These are phyloP conservation scores for Pseudogymnoascus sp. DNA, from an alignment of 2,329 filamentous ascomycete genomes.

Conservation along the genomic window DNA sequence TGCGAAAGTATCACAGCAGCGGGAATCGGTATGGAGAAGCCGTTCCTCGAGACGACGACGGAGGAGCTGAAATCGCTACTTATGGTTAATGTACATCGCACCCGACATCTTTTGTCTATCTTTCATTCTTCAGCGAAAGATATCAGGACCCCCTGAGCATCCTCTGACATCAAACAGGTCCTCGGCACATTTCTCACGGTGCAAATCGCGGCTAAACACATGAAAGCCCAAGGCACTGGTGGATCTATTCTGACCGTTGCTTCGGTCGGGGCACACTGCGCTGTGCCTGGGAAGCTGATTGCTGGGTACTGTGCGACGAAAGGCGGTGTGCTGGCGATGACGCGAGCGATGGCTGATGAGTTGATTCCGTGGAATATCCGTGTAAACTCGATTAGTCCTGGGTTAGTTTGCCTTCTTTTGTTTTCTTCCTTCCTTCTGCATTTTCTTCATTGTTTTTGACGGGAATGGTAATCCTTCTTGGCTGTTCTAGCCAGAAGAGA, in stretches of 20 bases:
- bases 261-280: slow-evolving; percentile 39
- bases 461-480: not conserved
- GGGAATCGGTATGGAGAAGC: not conserved
- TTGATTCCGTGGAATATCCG: slow-evolving; percentile 27
- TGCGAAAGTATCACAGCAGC: not conserved
- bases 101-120: not conserved
- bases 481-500: not conserved
- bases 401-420: slow-evolving; percentile 39
- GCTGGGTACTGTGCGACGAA: slow-evolving; percentile 30
- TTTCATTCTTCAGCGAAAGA: not conserved
- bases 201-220: slow-evolving; percentile 20
- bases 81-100: not conserved
- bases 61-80: not conserved
- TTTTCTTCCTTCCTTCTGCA: slow-evolving; percentile 26
- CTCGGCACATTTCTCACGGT: not conserved
- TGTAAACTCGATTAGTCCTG: slow-evolving; percentile 30
- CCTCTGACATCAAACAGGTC: not conserved
- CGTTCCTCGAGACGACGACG: not conserved
- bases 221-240: slow-evolving; percentile 36
- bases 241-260: slow-evolving; percentile 33
- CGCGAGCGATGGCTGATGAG: slow-evolving; percentile 31
- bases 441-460: not conserved
- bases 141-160: not conserved
- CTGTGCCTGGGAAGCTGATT: slow-evolving; percentile 15
- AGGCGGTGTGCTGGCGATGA: slow-evolving; percentile 36